Evolutionary conservation across 495 filamentous ascomycete species (phyloP).

Genomic region (Ascobolus immersus): DNA sequence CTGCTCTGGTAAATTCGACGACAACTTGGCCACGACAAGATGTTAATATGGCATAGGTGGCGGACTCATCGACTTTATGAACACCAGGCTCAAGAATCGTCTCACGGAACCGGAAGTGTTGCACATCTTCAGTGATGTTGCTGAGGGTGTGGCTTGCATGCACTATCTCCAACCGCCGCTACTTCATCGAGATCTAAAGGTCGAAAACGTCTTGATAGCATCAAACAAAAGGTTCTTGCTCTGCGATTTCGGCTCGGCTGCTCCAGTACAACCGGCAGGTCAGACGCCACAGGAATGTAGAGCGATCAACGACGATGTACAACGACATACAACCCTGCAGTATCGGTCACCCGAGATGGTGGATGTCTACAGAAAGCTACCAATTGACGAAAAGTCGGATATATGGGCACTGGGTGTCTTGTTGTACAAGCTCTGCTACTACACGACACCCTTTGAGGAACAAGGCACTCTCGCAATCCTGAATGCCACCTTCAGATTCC

Average conservation of each 20-base stretch:
- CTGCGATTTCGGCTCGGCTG: slow-evolving; percentile 91
- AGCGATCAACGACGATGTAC: slow-evolving; percentile 85
- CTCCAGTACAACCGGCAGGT: slow-evolving; percentile 58
- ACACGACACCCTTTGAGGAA: slow-evolving; percentile 95
- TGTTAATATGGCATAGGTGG: slow-evolving; percentile 29
- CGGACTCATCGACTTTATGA: slow-evolving; percentile 98
- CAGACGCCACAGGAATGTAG: slow-evolving; percentile 65
- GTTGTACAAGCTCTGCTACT: slow-evolving; percentile 96
- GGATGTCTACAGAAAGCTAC: slow-evolving; percentile 84
- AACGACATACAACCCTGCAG: slow-evolving; percentile 88
- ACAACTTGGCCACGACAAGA: neutral
- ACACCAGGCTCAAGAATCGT: slow-evolving; percentile 83
- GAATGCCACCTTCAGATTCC: slow-evolving; percentile 86
- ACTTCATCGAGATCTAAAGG: slow-evolving; percentile 84
- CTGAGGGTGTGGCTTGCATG: slow-evolving; percentile 95
- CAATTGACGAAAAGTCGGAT: slow-evolving; percentile 97
- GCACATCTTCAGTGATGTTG: slow-evolving; percentile 84
- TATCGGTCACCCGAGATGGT: slow-evolving; percentile 98
- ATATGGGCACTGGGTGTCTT: slow-evolving; percentile 94
- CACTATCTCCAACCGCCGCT: slow-evolving; percentile 90
- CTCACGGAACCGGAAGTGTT: slow-evolving; percentile 93
- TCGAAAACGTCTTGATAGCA: slow-evolving; percentile 91
- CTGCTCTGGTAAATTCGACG: slow-evolving; percentile 26
- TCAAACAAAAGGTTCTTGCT: slow-evolving; percentile 55
- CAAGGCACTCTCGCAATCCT: slow-evolving; percentile 95